phyloP scores from a whole-genome alignment of 2,329 filamentous ascomycete genomes.

The Scedosporium dehoogii region DNA sequence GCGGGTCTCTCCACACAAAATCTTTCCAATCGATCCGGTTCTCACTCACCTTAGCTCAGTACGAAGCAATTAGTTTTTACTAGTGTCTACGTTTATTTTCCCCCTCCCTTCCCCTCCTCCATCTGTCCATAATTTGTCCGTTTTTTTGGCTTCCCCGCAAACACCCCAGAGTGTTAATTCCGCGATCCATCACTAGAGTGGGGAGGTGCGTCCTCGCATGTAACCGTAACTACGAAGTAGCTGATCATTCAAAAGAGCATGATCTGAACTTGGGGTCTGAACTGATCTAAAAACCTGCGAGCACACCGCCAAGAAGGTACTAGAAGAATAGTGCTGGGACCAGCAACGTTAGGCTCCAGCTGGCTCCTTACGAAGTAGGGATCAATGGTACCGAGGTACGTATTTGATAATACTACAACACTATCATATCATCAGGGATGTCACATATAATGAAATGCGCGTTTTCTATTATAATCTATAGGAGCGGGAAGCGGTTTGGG shows the following conservation, averaged over 20 bases:
- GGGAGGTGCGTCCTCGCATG: not conserved
- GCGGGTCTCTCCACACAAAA: not conserved
- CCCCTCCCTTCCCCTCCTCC: not conserved
- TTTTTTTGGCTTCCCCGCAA: not conserved
- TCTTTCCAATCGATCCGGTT: not conserved
- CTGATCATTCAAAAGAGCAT: not conserved
- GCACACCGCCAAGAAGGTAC: constrained; percentile 1
- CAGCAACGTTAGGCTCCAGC: not conserved
- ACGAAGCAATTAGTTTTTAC: not conserved
- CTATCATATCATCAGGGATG: not conserved
- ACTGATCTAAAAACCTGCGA: not conserved
- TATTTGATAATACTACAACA: not conserved
- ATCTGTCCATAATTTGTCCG: not conserved
- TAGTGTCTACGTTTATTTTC: too few species aligned
- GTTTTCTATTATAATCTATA: not conserved
- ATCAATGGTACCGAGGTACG: not conserved
- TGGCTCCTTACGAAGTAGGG: not conserved
- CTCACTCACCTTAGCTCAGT: not conserved
- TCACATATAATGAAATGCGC: not conserved
- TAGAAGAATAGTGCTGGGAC: not conserved
- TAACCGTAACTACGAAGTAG: not conserved
- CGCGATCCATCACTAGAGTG: not conserved
- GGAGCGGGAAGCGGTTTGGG: not conserved
- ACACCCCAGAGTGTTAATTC: not conserved
- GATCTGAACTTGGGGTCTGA: not conserved